These are phyloP conservation scores for Passalora sequoiae DNA, from an alignment of 2,329 filamentous ascomycete genomes.

Conservation along the genomic window DNA sequence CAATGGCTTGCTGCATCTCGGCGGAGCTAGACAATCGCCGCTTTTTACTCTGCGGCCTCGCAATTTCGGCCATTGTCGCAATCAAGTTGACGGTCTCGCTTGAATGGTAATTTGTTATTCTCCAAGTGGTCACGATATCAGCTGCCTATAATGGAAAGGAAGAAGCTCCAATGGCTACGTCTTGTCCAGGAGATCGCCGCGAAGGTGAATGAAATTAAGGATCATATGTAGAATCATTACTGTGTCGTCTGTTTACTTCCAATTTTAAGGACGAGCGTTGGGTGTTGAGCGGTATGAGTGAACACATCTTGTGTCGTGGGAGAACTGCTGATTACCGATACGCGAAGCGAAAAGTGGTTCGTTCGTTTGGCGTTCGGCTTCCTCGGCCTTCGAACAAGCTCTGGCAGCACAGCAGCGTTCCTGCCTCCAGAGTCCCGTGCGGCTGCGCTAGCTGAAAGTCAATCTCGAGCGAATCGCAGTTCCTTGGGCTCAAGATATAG, in stretches of 20 bases:
- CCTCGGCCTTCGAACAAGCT: too few species aligned
- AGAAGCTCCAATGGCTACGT: background rate
- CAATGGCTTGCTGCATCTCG: conserved; percentile 50
- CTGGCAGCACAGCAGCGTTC: too few species aligned
- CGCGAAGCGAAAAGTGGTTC: conserved; percentile 2
- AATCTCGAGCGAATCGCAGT: too few species aligned
- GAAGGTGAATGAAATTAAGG: background rate
- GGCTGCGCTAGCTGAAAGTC: too few species aligned
- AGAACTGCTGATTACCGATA: conserved; percentile 2
- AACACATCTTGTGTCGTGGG: conserved; percentile 2
- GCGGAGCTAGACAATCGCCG: conserved; percentile 33
- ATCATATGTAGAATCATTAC: background rate
- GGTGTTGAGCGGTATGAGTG: conserved; percentile 1
- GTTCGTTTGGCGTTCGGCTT: background rate
- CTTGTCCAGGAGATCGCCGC: background rate
- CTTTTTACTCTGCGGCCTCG: conserved; percentile 6
- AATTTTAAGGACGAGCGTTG: background rate
- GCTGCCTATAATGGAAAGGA: background rate
- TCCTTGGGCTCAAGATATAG: too few species aligned
- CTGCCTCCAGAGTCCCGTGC: too few species aligned
- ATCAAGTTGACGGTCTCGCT: background rate
- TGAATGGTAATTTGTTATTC: background rate
- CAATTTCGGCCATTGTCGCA: conserved; percentile 6
- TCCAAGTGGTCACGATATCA: background rate
- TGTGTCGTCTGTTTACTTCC: background rate